Base-by-base conservation (phyloP, 192 early-diverging fungal species). In the Coemansia sp. region DNA sequence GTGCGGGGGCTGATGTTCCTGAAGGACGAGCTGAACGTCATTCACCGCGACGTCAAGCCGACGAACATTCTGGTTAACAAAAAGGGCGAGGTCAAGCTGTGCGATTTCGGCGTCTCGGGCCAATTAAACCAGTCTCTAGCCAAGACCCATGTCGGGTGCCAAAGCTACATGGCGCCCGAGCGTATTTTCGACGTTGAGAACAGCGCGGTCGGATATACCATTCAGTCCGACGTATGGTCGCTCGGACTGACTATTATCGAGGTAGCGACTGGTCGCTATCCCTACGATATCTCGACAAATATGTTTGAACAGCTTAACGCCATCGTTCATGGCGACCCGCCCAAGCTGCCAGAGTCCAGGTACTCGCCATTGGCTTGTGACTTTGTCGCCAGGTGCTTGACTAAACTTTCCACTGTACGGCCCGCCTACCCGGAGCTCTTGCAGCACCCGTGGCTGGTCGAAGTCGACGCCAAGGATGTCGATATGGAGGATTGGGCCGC, bases 101-200 rank as follows among this genome's bases (percentile, higher is more conserved):
- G 93, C 81, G 96, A 98, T 75, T 98, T 98, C 86, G 96, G 96
- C 56, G 95, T 98, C 0, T 94, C 93, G 17, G 94, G 94, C 34
- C 90, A 97, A 74, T 81, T 96, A 29, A 87, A 87, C 40, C 89
- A 93, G 72, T 96, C 93, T 13, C 78, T 94, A 74, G 96, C 95
- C 41, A 94, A 93, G 75, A 98, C 95, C 2, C 91, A 95, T 70
- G 91, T 96, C 44, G 96, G 95, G 14, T 96, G 93, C 66, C 93
- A 97, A 77, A 92, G 90, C 73, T 97, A 97, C 70, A 96, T 98
- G 94, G 93, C 95, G 87, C 96, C 96, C 21, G 96, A 98, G 73
- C 92, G 96, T 24, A 95, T 98, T 63, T 83, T 84, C 14, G 81
- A 66, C 4, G 71, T 64, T 4, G 81, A 82, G 24, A 73, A 48